Base-by-base conservation (phyloP, 2,329 filamentous ascomycete genomes). In the Phoma herbarum region DNA sequence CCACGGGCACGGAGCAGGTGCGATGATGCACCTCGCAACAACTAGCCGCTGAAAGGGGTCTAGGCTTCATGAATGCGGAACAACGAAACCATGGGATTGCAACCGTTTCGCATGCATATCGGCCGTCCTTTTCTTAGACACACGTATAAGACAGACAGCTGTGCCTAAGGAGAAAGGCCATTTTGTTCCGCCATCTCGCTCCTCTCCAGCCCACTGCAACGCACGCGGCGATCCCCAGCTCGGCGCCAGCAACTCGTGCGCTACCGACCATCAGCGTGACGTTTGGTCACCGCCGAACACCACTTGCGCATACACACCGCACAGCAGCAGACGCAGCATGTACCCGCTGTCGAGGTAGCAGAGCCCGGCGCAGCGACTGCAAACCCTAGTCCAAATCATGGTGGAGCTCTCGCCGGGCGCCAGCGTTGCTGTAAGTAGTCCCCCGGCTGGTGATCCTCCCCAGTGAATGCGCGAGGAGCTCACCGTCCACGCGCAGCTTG, bases 401-500 rank as follows among this genome's bases (percentile, higher is more conserved):
- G 76, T 78, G 62, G 76, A 77, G 63, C 74, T 79, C 50, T 79
- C 77, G 60, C 67, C 76, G 49, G 73, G 75, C 65, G 77, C 74
- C 61, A 78, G 76, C 71, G 72, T 79, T 63, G 76, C 77, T 66
- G 77, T 79, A 64, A 67, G 77, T 59, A 66, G 77, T 55, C 51
- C n/a, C 54, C 20, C 8, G 35, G 31, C 35, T 37, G 28, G 23
- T 26, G 41, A 35, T 47, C 42, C 23, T n/a, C 44, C 28, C 28
- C 31, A 35, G 33, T 43, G 29, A 29, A 44, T 31, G 59, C 42
- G 31, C 52, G 22, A 39, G 35, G 46, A 41, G 50, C 58, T 67
- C 54, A 62, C 52, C 44, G 22, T 54, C 41, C 41, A 33, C 42
- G 12, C 35, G 52, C 74, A 96, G 92, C 85, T 98, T 74, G 95